Evolutionary conservation across 192 early-diverging fungal genomes (phyloP).

Genomic region (Rhizophlyctis rosea): DNA sequence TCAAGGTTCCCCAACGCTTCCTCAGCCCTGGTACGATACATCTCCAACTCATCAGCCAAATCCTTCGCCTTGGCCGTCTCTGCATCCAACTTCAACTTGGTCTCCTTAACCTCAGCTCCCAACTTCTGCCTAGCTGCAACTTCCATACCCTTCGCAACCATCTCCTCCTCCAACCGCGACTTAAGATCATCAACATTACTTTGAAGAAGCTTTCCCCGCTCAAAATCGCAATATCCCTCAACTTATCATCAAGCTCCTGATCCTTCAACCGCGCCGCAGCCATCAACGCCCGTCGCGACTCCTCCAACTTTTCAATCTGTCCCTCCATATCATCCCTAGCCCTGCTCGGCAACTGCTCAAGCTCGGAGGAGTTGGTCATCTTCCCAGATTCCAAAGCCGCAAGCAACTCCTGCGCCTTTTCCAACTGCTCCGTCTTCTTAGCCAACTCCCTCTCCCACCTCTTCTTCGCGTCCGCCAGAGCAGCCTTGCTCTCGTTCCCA

Average conservation of each 20-base stretch:
- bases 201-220: constrained; percentile 58
- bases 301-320: constrained; percentile 74
- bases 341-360: constrained; percentile 54
- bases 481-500: constrained; percentile 62
- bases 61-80: constrained; percentile 61
- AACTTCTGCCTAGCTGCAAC: constrained; percentile 52
- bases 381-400: constrained; percentile 54
- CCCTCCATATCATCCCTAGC: constrained; percentile 69
- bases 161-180: constrained; percentile 60
- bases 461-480: constrained; percentile 57
- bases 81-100: constrained; percentile 57
- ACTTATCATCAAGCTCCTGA: constrained; percentile 79
- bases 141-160: constrained; percentile 61
- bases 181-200: constrained; percentile 62
- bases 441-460: constrained; percentile 62
- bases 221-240: constrained; percentile 61
- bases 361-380: constrained; percentile 38
- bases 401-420: constrained; percentile 53
- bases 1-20: constrained; percentile 56
- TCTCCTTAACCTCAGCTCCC: constrained; percentile 58
- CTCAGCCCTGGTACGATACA: constrained; percentile 58
- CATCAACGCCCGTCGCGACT: constrained; percentile 74
- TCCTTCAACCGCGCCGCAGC: constrained; percentile 69
- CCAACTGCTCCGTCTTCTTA: constrained; percentile 48
- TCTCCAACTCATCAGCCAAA: constrained; percentile 47